Evolutionary conservation across 2,329 filamentous ascomycete genomes (phyloP).

Genomic region (Penicillium sp.): DNA sequence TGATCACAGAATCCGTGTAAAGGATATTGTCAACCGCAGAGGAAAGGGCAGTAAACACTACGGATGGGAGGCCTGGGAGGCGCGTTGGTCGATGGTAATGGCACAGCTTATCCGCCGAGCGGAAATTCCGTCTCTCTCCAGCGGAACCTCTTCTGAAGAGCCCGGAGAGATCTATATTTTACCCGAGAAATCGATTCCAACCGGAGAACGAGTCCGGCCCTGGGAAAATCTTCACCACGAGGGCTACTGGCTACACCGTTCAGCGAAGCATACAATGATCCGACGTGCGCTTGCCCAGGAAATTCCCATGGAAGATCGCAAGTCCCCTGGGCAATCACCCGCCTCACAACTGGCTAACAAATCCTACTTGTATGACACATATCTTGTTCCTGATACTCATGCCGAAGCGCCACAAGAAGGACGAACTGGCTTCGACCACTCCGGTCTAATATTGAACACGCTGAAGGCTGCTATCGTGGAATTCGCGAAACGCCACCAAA

Average conservation of each 20-base stretch:
- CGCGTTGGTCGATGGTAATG: constrained; percentile 65
- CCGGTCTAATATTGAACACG: constrained; percentile 48
- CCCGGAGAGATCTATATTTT: constrained; percentile 32
- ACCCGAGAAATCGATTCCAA: constrained; percentile 52
- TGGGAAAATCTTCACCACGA: constrained; percentile 62
- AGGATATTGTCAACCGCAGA: constrained; percentile 74
- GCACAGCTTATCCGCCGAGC: constrained; percentile 57
- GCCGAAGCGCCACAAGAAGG: constrained; percentile 51
- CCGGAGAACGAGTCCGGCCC: constrained; percentile 52
- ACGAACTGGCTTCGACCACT: constrained; percentile 51
- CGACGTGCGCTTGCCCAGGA: constrained; percentile 53
- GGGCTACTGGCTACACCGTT: constrained; percentile 60
- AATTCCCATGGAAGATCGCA: constrained; percentile 60
- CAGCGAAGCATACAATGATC: constrained; percentile 51
- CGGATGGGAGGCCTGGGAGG: constrained; percentile 92
- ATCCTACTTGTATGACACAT: constrained; percentile 57
- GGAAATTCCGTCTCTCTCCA: constrained; percentile 47
- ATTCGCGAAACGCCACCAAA: constrained; percentile 54
- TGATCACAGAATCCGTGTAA: constrained; percentile 69
- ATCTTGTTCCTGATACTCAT: constrained; percentile 59
- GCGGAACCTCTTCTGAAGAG: constrained; percentile 25
- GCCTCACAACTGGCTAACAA: constrained; percentile 55
- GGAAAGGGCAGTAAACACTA: constrained; percentile 86
- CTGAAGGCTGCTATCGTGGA: constrained; percentile 50
- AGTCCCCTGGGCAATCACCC: constrained; percentile 54